Base-by-base conservation (phyloP, 2,329 filamentous ascomycete species). In the Ilyonectria mors-panacis region DNA sequence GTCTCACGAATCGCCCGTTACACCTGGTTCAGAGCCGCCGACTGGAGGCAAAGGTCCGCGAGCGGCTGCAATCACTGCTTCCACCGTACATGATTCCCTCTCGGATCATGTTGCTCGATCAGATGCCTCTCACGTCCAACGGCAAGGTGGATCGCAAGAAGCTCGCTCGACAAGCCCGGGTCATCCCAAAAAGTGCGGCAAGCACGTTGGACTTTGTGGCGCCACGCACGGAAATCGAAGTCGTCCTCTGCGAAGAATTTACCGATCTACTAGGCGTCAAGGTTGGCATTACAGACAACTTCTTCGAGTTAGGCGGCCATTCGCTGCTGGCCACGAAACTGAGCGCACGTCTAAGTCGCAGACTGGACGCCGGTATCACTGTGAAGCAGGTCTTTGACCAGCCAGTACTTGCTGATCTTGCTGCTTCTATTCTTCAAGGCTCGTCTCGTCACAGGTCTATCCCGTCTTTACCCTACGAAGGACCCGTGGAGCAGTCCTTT, bases 21-120 rank as follows among this genome's bases (percentile, higher is more conserved):
- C 15, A 44, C 4, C n/a, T n/a, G n/a, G n/a, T n/a, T n/a, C 39
- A 44, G 9, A n/a, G 17, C 5, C 15, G 13, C 13, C 47, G 42
- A 15, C 17, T 19, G 2, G 17, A 7, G 39, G 6, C 9, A 4
- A 12, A 44, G 17, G 5, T 44, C 15, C 17, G 17, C 39, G 15
- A 44, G 39, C n/a, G 9, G 39, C 17, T 44, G 5, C 39, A 44
- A 4, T 3, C 48, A 6, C 17, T 63, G 1, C 30, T 77, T 2
- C 75, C 75, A 6, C 33, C 71, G 0, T 77, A 77, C 54, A 78
- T 78, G 76, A 44, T 78, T 13, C 77, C 76, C 0, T 37, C 63
- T 0, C 57, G 21, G 6, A 72, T 78, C 6, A 53, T 59, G 0
- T 57, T 75, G 0, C 17, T 78, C n/a, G 72, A 75, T 1, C 37